Evolutionary conservation across 1,284 basidiomycete genomes (phyloP), one percentile per base, ranked within the genome.

Genomic region (Takashimella koratensis): DNA sequence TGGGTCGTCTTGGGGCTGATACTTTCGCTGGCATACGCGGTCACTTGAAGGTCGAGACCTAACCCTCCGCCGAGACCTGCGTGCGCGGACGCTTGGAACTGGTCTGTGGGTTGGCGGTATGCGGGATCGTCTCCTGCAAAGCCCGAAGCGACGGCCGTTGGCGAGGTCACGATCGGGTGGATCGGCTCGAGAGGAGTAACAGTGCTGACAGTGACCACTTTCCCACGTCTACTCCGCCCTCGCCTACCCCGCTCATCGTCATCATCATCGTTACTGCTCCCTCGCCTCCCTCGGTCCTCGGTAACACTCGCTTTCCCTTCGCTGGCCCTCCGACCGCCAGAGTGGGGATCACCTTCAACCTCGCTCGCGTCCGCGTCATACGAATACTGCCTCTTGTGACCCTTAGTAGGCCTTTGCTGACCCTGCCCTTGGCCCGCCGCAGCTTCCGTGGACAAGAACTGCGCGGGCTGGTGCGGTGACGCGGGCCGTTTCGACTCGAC

Each of bases 311-410:
- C 30, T 36, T 36, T 16, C 30, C 30, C 10, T 16, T 36, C 10
- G 16, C 30, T 36, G 16, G 10, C 30, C 16, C 16, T 8, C 16
- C 30, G 30, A 36, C 16, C 30, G 16, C 30, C 10, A 36, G 30
- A 16, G 30, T 36, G 8, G 30, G 16, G 30, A 36, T 36, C 30
- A 36, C 30, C 16, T 16, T 36, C 30, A 16, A 36, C 60, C 10
- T 53, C 64, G 47, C 62, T 60, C 19, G 52, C 60, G 47, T 65
- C 64, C 6, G 61, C 60, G 41, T 64, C 65, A 19, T 64, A 62
- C 6, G 57, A 59, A 20, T 53, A 23, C 47, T 51, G 52, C 16
- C 47, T 52, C 8, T 42, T 27, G 30, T 41, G 45, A 0, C 30
- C 21, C 45, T 27, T 30, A 16, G 30, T 16, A 36, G 30, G 30